These are phyloP conservation scores for Agaricus subrufescens DNA, from an alignment of 768 basidiomycete genomes.

Conservation along the genomic window DNA sequence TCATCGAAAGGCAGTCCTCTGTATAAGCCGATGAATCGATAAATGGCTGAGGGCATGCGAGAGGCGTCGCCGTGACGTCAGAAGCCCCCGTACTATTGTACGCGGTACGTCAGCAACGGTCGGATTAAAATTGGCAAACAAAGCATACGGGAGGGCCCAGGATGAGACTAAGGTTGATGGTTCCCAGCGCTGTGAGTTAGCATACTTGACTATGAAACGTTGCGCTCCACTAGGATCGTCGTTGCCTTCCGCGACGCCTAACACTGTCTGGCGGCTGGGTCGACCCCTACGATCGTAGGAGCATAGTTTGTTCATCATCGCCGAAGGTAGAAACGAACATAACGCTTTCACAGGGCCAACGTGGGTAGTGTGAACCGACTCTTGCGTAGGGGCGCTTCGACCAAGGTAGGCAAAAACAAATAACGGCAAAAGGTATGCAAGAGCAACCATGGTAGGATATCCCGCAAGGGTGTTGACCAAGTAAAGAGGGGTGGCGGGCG, in stretches of 20 bases:
- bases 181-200: conserved; percentile 55
- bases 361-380: conserved; percentile 26
- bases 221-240: conserved; percentile 41
- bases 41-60: conserved; percentile 65
- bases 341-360: conserved; percentile 35
- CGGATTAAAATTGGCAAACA: background rate
- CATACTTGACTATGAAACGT: conserved; percentile 67
- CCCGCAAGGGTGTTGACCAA: conserved; percentile 16
- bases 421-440: conserved; percentile 26
- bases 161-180: conserved; percentile 45
- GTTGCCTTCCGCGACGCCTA: conserved; percentile 55
- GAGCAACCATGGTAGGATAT: conserved; percentile 24
- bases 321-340: conserved; percentile 35
- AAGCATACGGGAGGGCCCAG: conserved; percentile 61
- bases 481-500: conserved; percentile 3
- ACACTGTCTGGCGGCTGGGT: conserved; percentile 34
- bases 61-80: conserved; percentile 53
- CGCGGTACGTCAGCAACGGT: background rate
- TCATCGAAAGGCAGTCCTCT: conserved; percentile 82
- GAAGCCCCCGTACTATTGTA: conserved; percentile 41
- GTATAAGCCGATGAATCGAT: conserved; percentile 44
- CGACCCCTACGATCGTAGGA: conserved; percentile 26
- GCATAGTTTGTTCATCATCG: conserved; percentile 38
- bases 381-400: conserved; percentile 24
- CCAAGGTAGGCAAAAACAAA: conserved; percentile 22